Percentiles rank a stretch among this genome's conserved stretches.
Conservation (phyloP, 306 rosid species). For the Prunus salicina region DNA sequence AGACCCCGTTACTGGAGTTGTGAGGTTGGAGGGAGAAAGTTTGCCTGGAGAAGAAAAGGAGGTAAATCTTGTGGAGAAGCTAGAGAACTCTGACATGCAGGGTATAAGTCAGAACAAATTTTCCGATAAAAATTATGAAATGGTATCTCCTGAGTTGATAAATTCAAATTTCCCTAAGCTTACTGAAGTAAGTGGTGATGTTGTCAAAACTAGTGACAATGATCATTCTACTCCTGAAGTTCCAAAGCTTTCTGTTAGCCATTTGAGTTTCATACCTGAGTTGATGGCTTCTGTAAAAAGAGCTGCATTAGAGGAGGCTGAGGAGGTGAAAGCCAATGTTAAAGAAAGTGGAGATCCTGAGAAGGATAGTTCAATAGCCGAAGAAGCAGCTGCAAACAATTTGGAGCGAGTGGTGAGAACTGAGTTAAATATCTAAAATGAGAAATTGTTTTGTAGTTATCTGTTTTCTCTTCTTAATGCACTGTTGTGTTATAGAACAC, state of each 20-base stretch:
- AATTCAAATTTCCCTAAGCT: slow-evolving; percentile 32
- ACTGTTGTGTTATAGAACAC: slow-evolving; percentile 50
- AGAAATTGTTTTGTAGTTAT: slow-evolving; percentile 13
- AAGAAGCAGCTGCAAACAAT: slow-evolving; percentile 53
- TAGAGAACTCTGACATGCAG: slow-evolving; percentile 34
- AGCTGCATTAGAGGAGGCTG: slow-evolving; percentile 68
- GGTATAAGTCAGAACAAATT: slow-evolving; percentile 31
- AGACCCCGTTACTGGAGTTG: slow-evolving; percentile 33
- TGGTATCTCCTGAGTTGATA: slow-evolving; percentile 30
- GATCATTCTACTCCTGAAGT: slow-evolving; percentile 43
- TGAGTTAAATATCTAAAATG: slow-evolving; percentile 16
- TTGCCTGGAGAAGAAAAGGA: slow-evolving; percentile 37
- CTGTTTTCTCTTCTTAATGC: slow-evolving; percentile 19
- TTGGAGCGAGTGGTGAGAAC: slow-evolving; percentile 59
- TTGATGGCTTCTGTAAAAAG: slow-evolving; percentile 81
- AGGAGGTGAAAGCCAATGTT: slow-evolving; percentile 49
- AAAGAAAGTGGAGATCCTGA: slow-evolving; percentile 34
- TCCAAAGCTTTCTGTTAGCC: slow-evolving; percentile 38
- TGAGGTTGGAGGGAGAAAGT: slow-evolving; percentile 35
- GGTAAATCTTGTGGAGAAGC: slow-evolving; percentile 27
- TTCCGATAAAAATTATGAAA: slow-evolving; percentile 27
- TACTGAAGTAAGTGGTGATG: slow-evolving; percentile 34
- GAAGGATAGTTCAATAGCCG: slow-evolving; percentile 26
- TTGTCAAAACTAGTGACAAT: slow-evolving; percentile 34
- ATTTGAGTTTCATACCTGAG: slow-evolving; percentile 71